A percentile compares a stretch with the other conserved stretches of the same genome.
phyloP scores from a whole-genome alignment of 257 asterid species.

The Fraxinus quadrangulata region DNA sequence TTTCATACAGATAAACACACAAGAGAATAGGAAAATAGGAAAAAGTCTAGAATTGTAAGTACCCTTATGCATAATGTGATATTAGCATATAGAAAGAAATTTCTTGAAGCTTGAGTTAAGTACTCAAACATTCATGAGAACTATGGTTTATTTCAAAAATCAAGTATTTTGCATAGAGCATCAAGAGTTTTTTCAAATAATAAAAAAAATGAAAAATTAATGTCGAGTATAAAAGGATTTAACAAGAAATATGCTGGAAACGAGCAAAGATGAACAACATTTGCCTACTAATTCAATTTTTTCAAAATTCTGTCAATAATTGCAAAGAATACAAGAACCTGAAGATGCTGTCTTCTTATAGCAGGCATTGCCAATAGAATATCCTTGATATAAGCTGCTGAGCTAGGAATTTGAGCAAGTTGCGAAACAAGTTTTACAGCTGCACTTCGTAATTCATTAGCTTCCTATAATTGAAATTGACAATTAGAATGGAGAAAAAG shows the following conservation, averaged over 20 bases:
- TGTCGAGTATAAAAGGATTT: background rate
- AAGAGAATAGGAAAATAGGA: background rate
- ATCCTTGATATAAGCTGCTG: constrained; percentile 73
- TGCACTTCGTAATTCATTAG: constrained; percentile 55
- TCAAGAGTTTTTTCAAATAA: background rate
- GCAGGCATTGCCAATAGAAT: constrained; percentile 79
- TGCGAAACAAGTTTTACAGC: constrained; percentile 80
- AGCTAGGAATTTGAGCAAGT: constrained; percentile 81
- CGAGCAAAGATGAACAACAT: background rate
- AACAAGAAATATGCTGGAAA: constrained; percentile 8
- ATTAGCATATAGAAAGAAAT: background rate
- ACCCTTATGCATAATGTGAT: background rate
- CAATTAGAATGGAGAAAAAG: constrained; percentile 27
- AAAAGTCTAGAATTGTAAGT: background rate
- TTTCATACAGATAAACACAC: constrained; percentile 8
- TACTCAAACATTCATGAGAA: background rate
- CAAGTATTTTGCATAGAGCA: background rate
- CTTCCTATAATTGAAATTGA: constrained; percentile 55
- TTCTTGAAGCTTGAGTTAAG: constrained; percentile 5
- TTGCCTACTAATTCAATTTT: constrained; percentile 8
- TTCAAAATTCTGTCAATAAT: background rate
- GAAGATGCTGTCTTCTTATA: constrained; percentile 75
- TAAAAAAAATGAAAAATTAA: background rate
- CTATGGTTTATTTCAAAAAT: background rate
- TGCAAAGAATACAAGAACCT: constrained; percentile 53